These are phyloP conservation scores for Globisporangium ultimum DNA, from an alignment of 352 stramenopile genomes.

Conservation along the genomic window DNA sequence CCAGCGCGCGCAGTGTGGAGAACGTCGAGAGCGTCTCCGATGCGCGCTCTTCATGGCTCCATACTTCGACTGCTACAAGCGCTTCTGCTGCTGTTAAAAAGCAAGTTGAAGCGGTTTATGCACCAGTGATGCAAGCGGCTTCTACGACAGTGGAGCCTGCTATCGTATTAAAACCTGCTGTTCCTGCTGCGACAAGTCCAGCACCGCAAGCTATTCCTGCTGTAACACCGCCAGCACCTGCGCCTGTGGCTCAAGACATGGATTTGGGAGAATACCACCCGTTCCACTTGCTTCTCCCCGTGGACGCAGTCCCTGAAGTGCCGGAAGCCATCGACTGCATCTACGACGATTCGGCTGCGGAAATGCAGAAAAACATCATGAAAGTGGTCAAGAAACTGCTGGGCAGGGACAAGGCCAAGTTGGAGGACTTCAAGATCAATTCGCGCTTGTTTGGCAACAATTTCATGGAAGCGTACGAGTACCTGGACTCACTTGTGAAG, in stretches of 20 bases:
- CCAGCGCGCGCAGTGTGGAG: not conserved
- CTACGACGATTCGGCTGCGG: conserved; percentile 51
- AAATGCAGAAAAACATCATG: conserved; percentile 75
- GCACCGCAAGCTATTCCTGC: not conserved
- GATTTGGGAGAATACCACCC: conserved; percentile 32
- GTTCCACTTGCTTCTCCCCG: conserved; percentile 44
- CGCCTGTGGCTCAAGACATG: not conserved
- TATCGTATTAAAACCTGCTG: not conserved
- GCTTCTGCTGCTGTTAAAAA: not conserved
- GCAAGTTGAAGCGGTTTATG: not conserved
- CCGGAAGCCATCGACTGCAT: conserved; percentile 54
- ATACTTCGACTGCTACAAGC: not conserved
- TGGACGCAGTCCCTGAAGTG: conserved; percentile 39
- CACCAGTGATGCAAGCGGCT: not conserved
- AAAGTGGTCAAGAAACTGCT: conserved; percentile 69
- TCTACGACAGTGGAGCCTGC: not conserved
- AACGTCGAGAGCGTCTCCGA: not conserved
- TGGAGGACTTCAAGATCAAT: conserved; percentile 84
- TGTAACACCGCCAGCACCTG: conserved; percentile 1
- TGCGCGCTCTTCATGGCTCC: not conserved
- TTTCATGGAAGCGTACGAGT: conserved; percentile 73
- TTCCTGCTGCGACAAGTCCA: conserved; percentile 2
- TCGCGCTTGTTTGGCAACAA: conserved; percentile 71
- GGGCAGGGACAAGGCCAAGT: conserved; percentile 38
- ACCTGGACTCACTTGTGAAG: conserved; percentile 58